Conservation (phyloP, 2,329 filamentous ascomycete species). For the Exophiala sideris region DNA sequence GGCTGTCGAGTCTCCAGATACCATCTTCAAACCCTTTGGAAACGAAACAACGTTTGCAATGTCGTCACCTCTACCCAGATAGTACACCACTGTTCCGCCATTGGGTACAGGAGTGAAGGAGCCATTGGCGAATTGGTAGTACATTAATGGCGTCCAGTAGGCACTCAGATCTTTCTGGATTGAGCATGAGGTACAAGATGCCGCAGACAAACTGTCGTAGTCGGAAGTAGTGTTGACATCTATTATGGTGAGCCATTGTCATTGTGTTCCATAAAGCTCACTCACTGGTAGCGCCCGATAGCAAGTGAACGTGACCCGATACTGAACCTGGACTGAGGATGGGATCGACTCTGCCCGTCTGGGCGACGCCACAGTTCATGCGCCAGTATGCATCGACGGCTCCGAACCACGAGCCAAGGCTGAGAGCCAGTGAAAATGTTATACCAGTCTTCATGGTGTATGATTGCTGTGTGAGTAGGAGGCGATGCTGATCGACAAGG, state of each 20-base stretch:
- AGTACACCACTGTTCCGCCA: slow-evolving; percentile 52
- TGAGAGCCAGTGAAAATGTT: slow-evolving; percentile 1
- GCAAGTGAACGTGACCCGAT: slow-evolving; percentile 36
- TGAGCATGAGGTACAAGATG: slow-evolving; percentile 74
- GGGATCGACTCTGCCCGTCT: slow-evolving; percentile 71
- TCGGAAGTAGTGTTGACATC: slow-evolving; percentile 61
- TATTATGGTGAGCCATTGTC: slow-evolving; percentile 34
- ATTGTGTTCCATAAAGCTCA: slow-evolving; percentile 22
- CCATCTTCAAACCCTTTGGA: slow-evolving; percentile 73
- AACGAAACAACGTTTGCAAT: slow-evolving; percentile 66
- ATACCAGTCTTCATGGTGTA: slow-evolving; percentile 5
- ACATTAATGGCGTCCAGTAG: slow-evolving; percentile 78
- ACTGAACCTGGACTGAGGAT: slow-evolving; percentile 61
- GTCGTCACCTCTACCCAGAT: slow-evolving; percentile 18
- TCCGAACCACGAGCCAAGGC: slow-evolving; percentile 1
- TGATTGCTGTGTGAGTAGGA: neutral
- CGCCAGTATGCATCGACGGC: slow-evolving; percentile 77
- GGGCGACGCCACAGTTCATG: slow-evolving; percentile 71
- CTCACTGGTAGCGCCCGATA: slow-evolving; percentile 49
- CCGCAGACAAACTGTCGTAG: slow-evolving; percentile 55
- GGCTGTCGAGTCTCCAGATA: slow-evolving; percentile 64
- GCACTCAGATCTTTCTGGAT: slow-evolving; percentile 77
- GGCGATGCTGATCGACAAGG: neutral
- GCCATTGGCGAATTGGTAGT: slow-evolving; percentile 69
- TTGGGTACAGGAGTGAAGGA: slow-evolving; percentile 26